Percentiles rank a stretch among this genome's conserved stretches.
Evolutionary conservation across 2,329 filamentous ascomycete genomes (phyloP).

Genomic region (Pestalotiopsis sp.): DNA sequence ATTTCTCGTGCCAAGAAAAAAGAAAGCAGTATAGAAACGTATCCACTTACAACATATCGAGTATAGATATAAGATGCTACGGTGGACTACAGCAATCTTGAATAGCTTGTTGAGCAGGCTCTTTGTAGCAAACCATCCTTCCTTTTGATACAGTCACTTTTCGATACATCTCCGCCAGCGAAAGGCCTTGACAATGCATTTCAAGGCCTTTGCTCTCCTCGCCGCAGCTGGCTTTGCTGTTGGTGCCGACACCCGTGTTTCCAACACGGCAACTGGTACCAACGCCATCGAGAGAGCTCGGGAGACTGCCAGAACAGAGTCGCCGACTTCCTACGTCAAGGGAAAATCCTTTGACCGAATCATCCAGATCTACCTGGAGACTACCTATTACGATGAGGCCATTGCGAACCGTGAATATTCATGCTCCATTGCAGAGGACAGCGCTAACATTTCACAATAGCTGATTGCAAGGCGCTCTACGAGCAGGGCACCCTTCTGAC

Average conservation of each 20-base stretch:
- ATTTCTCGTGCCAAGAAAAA: background rate
- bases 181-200: background rate
- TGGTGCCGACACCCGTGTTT: background rate
- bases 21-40: background rate
- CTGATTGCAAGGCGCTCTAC: constrained; percentile 42
- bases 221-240: background rate
- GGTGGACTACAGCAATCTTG: background rate
- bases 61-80: background rate
- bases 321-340: background rate
- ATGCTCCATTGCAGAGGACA: background rate
- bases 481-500: constrained; percentile 64
- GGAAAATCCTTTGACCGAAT: background rate
- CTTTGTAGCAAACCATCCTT: background rate
- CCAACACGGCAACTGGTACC: background rate
- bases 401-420: background rate
- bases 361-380: constrained; percentile 15
- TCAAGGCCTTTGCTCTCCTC: background rate
- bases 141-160: background rate
- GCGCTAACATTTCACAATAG: background rate
- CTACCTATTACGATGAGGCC: constrained; percentile 10
- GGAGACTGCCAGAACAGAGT: background rate
- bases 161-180: background rate
- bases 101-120: background rate
- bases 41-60: background rate
- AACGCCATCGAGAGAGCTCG: background rate